Evolutionary conservation across 805 yeast species (phyloP).

Genomic region (Barnettozyma populi): DNA sequence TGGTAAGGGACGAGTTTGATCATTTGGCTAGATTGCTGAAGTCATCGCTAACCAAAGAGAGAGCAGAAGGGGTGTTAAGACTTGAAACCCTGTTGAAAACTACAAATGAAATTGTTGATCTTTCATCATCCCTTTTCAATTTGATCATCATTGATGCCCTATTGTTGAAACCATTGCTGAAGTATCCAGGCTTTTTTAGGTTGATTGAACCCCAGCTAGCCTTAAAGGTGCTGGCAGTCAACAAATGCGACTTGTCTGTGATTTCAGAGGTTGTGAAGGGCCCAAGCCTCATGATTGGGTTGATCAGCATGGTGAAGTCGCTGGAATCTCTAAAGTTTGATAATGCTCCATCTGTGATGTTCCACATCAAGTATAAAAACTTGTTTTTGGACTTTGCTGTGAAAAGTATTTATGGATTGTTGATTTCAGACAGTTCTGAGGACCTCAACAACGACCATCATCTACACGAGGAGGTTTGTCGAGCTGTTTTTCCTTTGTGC

Average conservation of each 20-base stretch:
- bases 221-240: conserved; percentile 30
- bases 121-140: conserved; percentile 18
- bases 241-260: conserved; percentile 19
- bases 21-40: conserved; percentile 11
- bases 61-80: conserved; percentile 19
- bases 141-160: conserved; percentile 25
- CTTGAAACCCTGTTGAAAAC: conserved; percentile 8
- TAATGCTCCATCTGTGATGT: conserved; percentile 22
- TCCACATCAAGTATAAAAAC: conserved; percentile 22
- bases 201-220: conserved; percentile 24
- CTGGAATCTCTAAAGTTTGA: conserved; percentile 20
- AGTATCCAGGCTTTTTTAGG: conserved; percentile 23
- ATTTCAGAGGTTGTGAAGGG: conserved; percentile 14
- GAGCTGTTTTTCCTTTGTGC: conserved; percentile 21
- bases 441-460: conserved; percentile 8
- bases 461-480: conserved; percentile 8
- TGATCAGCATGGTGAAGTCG: conserved; percentile 15
- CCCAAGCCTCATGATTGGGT: conserved; percentile 11
- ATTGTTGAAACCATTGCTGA: conserved; percentile 27
- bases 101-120: conserved; percentile 6
- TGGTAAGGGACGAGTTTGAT: conserved; percentile 2
- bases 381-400: conserved; percentile 16
- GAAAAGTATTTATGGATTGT: conserved; percentile 17
- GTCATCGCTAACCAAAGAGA: conserved; percentile 23
- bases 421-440: conserved; percentile 10